Conservation (phyloP, 805 yeast genomes). For the Blastobotrys americana region DNA sequence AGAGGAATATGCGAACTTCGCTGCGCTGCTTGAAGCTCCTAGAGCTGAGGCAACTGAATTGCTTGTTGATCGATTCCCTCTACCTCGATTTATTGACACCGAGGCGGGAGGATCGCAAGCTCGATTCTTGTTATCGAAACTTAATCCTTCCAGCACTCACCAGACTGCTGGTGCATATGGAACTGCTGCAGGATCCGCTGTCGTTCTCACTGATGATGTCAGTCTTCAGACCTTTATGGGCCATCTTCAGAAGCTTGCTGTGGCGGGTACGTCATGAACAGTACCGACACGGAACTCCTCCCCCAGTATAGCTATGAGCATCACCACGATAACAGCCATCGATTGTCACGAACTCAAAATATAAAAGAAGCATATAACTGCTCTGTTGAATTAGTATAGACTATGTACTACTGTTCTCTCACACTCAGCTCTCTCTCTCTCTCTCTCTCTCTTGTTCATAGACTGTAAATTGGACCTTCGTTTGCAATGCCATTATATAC, state of each 20-base stretch:
- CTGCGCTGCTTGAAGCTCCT: conserved; percentile 79
- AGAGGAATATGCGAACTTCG: conserved; percentile 83
- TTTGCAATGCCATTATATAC: conserved; percentile 65
- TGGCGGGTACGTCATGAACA: conserved; percentile 34
- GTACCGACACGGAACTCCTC: no score
- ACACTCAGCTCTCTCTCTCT: not conserved
- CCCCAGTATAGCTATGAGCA: not conserved
- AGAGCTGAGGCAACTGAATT: conserved; percentile 87
- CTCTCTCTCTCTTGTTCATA: conserved; percentile 24
- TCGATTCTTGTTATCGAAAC: conserved; percentile 86
- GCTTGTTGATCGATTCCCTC: conserved; percentile 89
- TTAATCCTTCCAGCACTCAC: conserved; percentile 88
- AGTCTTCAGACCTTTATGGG: conserved; percentile 91
- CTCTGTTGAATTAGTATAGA: conserved; percentile 4
- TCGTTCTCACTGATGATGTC: conserved; percentile 94
- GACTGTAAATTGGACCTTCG: conserved; percentile 68
- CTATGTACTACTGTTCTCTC: conserved; percentile 3
- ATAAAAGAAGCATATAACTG: not conserved
- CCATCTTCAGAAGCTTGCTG: conserved; percentile 88
- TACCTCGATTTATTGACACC: conserved; percentile 94
- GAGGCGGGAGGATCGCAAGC: conserved; percentile 99
- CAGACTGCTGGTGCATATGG: conserved; percentile 51
- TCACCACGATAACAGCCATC: not conserved
- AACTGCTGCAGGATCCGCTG: conserved; percentile 53
- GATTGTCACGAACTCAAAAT: not conserved